Base-by-base conservation (phyloP, 139 green algal species). In the Bryopsis sp. region DNA sequence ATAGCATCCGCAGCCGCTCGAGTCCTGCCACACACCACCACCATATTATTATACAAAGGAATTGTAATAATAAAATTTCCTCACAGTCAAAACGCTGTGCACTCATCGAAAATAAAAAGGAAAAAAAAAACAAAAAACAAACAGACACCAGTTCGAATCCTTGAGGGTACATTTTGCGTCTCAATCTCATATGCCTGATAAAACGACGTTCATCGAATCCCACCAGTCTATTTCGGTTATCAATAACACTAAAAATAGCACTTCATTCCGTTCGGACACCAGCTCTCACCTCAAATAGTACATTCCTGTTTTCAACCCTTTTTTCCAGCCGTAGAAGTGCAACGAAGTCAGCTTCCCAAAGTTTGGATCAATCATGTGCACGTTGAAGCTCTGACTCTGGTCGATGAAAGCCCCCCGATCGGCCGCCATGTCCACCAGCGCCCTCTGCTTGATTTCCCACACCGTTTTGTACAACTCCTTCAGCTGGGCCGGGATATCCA, bases 251-350 rank as follows among this genome's bases (percentile, higher is more conserved):
- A n/a, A n/a, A n/a, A n/a, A n/a, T n/a, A n/a, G n/a, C n/a, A n/a
- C n/a, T n/a, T n/a, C n/a, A n/a, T n/a, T n/a, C n/a, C n/a, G n/a
- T n/a, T n/a, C n/a, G n/a, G n/a, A n/a, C n/a, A n/a, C n/a, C n/a
- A n/a, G n/a, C n/a, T n/a, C n/a, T n/a, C n/a, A n/a, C n/a, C 43
- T 54, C n/a, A 99, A 82, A 80, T 99, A 99, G 82, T 99, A 99
- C 94, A 98, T 97, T 63, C 94, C 93, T 35, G 92, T 97, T 82
- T 97, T 97, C 19, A 97, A 79, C 28, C 90, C 85, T 78, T 92
- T 90, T 72, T 89, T 92, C 94, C 94, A 99, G 5, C 86, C 87
- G 71, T 99, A 89, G 71, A 99, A 99, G 84, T 99, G 94, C 48
- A 99, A 84, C 19, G 86, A 96, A 4, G 94, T 99, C 46, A 99